Conservation (phyloP, 352 stramenopile genomes). For the Pythium insidiosum region DNA sequence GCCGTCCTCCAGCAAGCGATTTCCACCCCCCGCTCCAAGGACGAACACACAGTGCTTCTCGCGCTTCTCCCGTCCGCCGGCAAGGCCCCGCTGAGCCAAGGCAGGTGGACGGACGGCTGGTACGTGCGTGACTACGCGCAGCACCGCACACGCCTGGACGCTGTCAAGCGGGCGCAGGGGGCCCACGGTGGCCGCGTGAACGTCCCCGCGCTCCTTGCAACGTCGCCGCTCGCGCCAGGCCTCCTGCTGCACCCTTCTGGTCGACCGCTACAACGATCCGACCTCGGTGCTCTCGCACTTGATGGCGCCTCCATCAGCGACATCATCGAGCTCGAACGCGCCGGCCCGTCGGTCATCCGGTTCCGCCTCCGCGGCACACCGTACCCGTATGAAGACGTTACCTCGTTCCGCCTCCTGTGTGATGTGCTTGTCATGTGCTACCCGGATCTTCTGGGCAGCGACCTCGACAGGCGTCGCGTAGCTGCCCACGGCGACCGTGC, state of each 20-base stretch:
- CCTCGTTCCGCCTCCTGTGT: background rate
- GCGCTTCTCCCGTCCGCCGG: background rate
- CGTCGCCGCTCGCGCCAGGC: background rate
- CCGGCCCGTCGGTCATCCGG: background rate
- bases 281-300: background rate
- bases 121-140: background rate
- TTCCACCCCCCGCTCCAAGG: background rate
- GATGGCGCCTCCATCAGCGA: background rate
- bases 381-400: background rate
- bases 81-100: background rate
- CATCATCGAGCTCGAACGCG: background rate
- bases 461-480: background rate
- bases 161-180: background rate
- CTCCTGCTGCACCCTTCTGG: background rate
- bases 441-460: background rate
- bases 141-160: background rate
- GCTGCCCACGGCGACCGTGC: background rate
- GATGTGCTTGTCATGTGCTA: background rate
- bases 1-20: background rate
- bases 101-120: background rate
- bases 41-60: background rate
- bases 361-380: background rate
- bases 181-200: background rate
- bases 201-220: background rate
- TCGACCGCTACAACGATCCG: background rate